Evolutionary conservation across 2,329 filamentous ascomycete species (phyloP).

Genomic region (Xylaria sp.): DNA sequence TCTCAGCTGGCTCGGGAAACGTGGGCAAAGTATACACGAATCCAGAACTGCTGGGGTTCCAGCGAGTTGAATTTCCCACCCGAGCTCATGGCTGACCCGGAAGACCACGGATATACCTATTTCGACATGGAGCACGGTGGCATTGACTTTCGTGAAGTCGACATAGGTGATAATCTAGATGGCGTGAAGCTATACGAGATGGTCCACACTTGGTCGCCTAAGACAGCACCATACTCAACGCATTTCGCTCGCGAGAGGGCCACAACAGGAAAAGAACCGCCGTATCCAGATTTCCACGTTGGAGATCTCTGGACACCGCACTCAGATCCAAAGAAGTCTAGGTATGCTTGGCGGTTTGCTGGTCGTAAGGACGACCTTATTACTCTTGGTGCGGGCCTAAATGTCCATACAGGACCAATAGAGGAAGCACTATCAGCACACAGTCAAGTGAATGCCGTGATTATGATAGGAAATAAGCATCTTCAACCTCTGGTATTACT

Average conservation of each 20-base stretch:
- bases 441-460: constrained; percentile 15
- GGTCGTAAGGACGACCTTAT: constrained; percentile 38
- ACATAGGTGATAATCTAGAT: constrained; percentile 22
- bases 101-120: constrained; percentile 30
- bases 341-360: constrained; percentile 30
- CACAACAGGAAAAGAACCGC: constrained; percentile 15
- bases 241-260: constrained; percentile 26
- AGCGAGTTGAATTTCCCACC: constrained; percentile 25
- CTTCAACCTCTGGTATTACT: constrained; percentile 31
- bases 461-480: constrained; percentile 28
- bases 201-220: constrained; percentile 21
- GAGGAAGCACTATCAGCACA: constrained; percentile 25
- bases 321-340: constrained; percentile 30
- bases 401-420: constrained; percentile 27
- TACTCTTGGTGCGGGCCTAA: constrained; percentile 31
- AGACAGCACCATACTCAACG: constrained; percentile 22
- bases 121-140: constrained; percentile 29
- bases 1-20: constrained; percentile 18
- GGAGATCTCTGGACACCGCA: constrained; percentile 35
- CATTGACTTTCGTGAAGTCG: constrained; percentile 26
- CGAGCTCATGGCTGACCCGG: constrained; percentile 24
- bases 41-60: constrained; percentile 30
- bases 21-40: constrained; percentile 29
- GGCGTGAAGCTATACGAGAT: constrained; percentile 31
- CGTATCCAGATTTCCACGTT: constrained; percentile 24